A percentile compares a stretch with the other conserved stretches of the same genome.
These are phyloP conservation scores for Fusarium sp. DNA, from an alignment of 2,329 filamentous ascomycete species.

Conservation along the genomic window DNA sequence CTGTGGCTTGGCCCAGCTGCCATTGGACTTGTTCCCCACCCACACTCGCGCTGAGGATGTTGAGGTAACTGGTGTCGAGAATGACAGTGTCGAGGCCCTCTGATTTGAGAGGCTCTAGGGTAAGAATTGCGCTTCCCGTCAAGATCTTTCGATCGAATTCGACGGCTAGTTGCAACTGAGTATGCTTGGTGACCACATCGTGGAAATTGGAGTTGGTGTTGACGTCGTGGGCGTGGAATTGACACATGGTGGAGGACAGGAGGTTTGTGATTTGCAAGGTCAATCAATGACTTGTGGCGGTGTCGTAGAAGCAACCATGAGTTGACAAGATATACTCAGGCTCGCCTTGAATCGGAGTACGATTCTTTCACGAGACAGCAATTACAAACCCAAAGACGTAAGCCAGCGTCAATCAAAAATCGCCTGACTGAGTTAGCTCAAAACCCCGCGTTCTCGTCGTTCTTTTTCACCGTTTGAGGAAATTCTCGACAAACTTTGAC, in stretches of 20 bases:
- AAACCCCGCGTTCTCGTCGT: not conserved
- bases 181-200: not conserved
- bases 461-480: not conserved
- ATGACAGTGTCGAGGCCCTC: not conserved
- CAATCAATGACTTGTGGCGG: too few species aligned
- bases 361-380: not conserved
- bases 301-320: not conserved
- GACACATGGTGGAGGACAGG: not conserved
- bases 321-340: not conserved
- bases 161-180: not conserved
- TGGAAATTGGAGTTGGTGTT: not conserved
- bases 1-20: not conserved
- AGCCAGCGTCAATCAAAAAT: not conserved
- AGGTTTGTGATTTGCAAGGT: too few species aligned
- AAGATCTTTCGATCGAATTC: not conserved
- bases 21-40: not conserved
- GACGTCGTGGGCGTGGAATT: not conserved
- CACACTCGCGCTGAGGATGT: not conserved
- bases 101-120: not conserved
- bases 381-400: not conserved
- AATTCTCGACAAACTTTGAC: not conserved
- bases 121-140: not conserved
- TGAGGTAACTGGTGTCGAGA: not conserved
- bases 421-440: not conserved
- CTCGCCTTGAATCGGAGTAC: not conserved